Evolutionary conservation across 345 rosid genomes (phyloP).

Genomic region (Arabidopsis arenosa): DNA sequence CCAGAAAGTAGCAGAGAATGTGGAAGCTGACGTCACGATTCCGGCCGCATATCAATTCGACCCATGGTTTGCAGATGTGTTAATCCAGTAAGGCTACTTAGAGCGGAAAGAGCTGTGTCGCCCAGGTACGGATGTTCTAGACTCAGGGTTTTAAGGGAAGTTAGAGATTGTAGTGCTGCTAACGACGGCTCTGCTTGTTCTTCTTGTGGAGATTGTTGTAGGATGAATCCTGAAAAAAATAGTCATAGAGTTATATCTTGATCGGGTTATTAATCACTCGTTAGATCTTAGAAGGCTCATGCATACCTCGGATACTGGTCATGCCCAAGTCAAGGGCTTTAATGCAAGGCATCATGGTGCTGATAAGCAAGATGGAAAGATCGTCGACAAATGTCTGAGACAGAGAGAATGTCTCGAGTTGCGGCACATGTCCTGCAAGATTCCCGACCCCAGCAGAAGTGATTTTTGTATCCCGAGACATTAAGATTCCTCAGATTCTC

Average conservation of each 20-base stretch:
- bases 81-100: too few relatives aligned
- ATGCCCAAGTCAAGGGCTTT: conserved; percentile 75
- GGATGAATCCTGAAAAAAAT: conserved; percentile 60
- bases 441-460: conserved; percentile 64
- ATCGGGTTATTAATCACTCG: not conserved
- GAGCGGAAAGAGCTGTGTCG: too few relatives aligned
- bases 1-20: too few relatives aligned
- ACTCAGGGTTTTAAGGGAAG: too few relatives aligned
- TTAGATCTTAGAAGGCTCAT: conserved; percentile 12
- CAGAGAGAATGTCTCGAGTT: conserved; percentile 67
- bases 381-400: conserved; percentile 69
- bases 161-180: too few relatives aligned
- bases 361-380: conserved; percentile 56
- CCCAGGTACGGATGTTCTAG: too few relatives aligned
- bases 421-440: conserved; percentile 69
- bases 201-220: conserved; percentile 47
- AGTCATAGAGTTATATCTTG: not conserved
- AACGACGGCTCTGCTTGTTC: too few relatives aligned
- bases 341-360: conserved; percentile 61
- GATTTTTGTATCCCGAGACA: conserved; percentile 71
- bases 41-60: too few relatives aligned
- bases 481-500: conserved; percentile 64
- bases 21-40: too few relatives aligned
- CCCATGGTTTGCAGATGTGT: too few relatives aligned
- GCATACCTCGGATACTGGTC: conserved; percentile 70